These are phyloP conservation scores for Cryptococcus sp. DNA, from an alignment of 1,284 basidiomycete genomes.

Conservation along the genomic window DNA sequence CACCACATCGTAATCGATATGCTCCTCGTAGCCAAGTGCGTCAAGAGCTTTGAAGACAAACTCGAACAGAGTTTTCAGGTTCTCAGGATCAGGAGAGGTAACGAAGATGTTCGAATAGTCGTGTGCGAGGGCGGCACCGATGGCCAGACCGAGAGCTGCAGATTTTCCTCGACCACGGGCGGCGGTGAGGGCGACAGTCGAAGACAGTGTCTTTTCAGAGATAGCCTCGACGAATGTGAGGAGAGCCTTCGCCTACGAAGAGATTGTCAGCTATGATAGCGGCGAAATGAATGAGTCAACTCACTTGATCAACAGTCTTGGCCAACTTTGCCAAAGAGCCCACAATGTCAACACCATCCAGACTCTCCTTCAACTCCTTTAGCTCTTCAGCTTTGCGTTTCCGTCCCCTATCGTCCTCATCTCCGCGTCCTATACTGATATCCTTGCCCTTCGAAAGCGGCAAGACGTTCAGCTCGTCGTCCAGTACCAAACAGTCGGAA, in stretches of 20 bases:
- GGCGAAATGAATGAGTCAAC: conserved; percentile 7
- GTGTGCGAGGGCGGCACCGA: conserved; percentile 88
- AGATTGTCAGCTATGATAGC: neutral
- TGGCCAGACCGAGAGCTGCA: conserved; percentile 89
- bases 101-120: conserved; percentile 99
- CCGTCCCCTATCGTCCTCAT: conserved; percentile 47
- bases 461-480: conserved; percentile 97
- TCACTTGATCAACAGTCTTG: conserved; percentile 84
- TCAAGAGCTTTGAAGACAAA: conserved; percentile 98
- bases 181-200: conserved; percentile 93
- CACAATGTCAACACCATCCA: conserved; percentile 82
- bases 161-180: conserved; percentile 95
- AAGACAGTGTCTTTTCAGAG: conserved; percentile 86
- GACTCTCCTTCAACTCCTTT: conserved; percentile 74
- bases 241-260: conserved; percentile 68
- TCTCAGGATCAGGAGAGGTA: conserved; percentile 96
- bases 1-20: conserved; percentile 94
- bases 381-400: conserved; percentile 62
- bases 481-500: conserved; percentile 86
- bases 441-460: conserved; percentile 97
- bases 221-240: conserved; percentile 92
- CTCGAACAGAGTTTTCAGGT: conserved; percentile 96
- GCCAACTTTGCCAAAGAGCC: conserved; percentile 90
- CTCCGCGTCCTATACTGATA: conserved; percentile 59
- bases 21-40: conserved; percentile 92